Evolutionary conservation across 441 rosid species (phyloP), one percentile per base, ranked within the genome.

Genomic region (Macaranga tanarius): DNA sequence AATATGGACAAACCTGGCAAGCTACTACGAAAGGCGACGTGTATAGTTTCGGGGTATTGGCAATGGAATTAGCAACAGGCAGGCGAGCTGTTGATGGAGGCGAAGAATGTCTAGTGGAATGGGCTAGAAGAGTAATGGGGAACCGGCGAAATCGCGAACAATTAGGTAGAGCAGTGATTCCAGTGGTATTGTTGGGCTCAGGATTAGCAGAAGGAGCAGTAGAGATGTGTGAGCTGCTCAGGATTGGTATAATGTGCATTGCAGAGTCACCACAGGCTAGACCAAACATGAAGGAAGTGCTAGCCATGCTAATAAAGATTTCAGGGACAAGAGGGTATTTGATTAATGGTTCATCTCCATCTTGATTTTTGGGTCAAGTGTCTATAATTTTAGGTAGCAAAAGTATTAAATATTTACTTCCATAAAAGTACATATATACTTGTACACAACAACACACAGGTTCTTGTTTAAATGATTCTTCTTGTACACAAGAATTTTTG

Each of bases 11-110:
- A 70, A 92, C 95, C 7, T 92, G 96, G 92, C 89, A 85, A 22
- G 97, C 97, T 4, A 94, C 98, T 7, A 90, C 92, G 8, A 92
- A 90, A 76, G 98, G 98, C 9, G 98, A 93, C 57, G 98, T 93
- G 58, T 93, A 91, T 69, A 93, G 98, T 62, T 94, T 83, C 20
- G 98, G 98, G 15, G 93, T 94, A 6, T 48, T 94, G 72, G 74
- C 78, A 13, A 92, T 94, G 98, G 98, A 94, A 56, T 81, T 94
- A 31, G 97, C 98, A 0, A 94, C 97, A 0, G 93, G 91, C 55
- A 82, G 98, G 84, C 78, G 97, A 73, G 96, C 98, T 0, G 69
- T 94, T 61, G 98, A 92, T 44, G 98, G 96, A 40, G 96, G 90
- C 26, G 97, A 94, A 76, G 98, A 94, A 77, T 92, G 97, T 69